Evolutionary conservation across 306 rosid species (phyloP).

Genomic region (Vicia sativa): DNA sequence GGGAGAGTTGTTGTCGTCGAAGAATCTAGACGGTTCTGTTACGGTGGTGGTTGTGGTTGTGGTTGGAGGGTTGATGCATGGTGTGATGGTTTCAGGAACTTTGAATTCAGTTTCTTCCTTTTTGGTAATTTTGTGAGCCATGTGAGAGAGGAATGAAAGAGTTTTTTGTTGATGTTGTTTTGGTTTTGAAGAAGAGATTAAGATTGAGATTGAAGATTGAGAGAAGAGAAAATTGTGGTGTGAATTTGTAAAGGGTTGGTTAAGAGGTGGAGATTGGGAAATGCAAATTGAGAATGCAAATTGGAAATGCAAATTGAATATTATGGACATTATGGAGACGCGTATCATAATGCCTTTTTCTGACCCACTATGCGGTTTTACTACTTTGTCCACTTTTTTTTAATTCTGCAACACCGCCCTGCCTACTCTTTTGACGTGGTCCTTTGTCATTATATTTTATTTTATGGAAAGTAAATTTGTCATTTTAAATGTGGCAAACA

Average conservation of each 20-base stretch:
- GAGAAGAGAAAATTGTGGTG: background rate
- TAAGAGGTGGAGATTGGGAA: conserved; percentile 48
- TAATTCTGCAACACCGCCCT: background rate
- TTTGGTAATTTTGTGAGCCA: conserved; percentile 81
- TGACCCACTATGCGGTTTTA: conserved; percentile 38
- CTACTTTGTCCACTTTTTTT: conserved; percentile 50
- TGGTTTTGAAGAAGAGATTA: too few relatives aligned
- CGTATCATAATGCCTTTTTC: conserved; percentile 57
- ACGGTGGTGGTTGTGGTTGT: conserved; percentile 36
- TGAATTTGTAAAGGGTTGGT: background rate
- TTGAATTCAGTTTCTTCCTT: conserved; percentile 86
- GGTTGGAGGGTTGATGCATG: conserved; percentile 52
- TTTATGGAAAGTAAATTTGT: background rate
- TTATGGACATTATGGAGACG: conserved; percentile 87
- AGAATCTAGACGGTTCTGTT: conserved; percentile 48
- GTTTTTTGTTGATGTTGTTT: conserved; percentile 2
- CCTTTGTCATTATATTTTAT: background rate
- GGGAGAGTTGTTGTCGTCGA: conserved; percentile 45
- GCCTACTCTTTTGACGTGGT: conserved; percentile 24
- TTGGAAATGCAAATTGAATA: conserved; percentile 18
- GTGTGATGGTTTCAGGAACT: conserved; percentile 66
- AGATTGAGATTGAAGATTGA: conserved; percentile 32
- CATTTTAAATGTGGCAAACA: background rate
- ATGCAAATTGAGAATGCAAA: conserved; percentile 14
- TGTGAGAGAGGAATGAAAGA: too few relatives aligned